phyloP scores from a whole-genome alignment of 2,329 filamentous ascomycete genomes.

The Leptographium lundbergii region DNA sequence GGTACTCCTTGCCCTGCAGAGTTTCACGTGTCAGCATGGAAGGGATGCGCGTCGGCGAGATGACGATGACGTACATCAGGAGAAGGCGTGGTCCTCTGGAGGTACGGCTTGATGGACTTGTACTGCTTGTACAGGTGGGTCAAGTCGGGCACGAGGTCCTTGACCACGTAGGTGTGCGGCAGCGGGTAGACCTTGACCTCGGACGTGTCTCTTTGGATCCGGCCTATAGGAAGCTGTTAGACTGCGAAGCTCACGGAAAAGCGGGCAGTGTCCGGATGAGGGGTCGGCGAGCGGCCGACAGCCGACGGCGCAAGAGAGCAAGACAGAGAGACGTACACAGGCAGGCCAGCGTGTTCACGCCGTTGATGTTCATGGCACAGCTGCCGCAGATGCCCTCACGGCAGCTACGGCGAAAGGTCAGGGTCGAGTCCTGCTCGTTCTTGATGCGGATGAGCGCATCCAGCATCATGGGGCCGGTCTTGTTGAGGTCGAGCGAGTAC shows the following conservation, averaged over 20 bases:
- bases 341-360: conserved; percentile 94
- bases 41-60: not conserved
- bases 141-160: conserved; percentile 94
- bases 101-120: conserved; percentile 98
- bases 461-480: conserved; percentile 97
- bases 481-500: conserved; percentile 93
- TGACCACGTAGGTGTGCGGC: conserved; percentile 97
- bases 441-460: conserved; percentile 97
- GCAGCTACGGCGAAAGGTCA: conserved; percentile 93
- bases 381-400: conserved; percentile 97
- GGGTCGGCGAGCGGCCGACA: not conserved
- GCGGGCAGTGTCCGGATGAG: not conserved
- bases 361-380: conserved; percentile 99
- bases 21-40: not conserved
- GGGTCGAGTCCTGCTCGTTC: conserved; percentile 93
- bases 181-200: conserved; percentile 95
- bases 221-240: conserved; percentile 45
- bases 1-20: conserved; percentile 73
- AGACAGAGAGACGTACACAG: conserved; percentile 60
- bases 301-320: not conserved
- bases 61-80: conserved; percentile 53
- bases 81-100: conserved; percentile 77
- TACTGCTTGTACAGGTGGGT: conserved; percentile 99
- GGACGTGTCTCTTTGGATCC: conserved; percentile 76
- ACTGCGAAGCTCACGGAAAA: not conserved